Evolutionary conservation across 2,329 filamentous ascomycete species (phyloP), one percentile per base, ranked within the genome.

Genomic region (Ascochyta fabae): DNA sequence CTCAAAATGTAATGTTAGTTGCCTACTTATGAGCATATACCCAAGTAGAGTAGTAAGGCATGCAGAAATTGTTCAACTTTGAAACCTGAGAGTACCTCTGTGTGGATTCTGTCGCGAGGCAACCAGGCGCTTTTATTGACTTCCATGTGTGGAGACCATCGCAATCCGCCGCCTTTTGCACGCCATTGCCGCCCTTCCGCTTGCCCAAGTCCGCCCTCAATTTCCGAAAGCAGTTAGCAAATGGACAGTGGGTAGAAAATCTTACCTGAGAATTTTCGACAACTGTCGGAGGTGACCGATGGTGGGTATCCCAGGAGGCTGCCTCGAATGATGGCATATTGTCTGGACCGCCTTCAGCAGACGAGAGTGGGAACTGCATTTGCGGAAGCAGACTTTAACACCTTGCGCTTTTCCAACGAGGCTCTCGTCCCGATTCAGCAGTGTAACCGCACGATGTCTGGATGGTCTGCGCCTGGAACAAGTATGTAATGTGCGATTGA

Each of bases 1-100:
- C 35, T 31, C 36, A 52, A 57, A 52, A 52, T 56, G 48, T 57
- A 52, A 52, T 52, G 53, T 52, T 57, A 57, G 53, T 52, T 48
- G 34, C 36, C 39, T 36, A 46, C 40, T 29, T 34, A 57, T 48
- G 53, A 57, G 53, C 48, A 39, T 57, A 57, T 57, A 57, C 53
- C 53, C 53, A 44, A 42, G 26, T 56, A 47, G 31, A 47, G 47
- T 42, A 51, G 53, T 51, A 31, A 23, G 36, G 23, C 29, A 42
- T 39, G 53, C 46, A 56, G 42, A 33, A 47, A 51, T 48, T n/a
- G 19, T 51, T 50, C 36, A 36, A 47, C 38, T 47, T 43, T 13
- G 41, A 23, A 42, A 16, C 4, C 24, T 3, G 19, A 38, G 6
- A 38, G 6, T 39, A 16, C 13, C 3, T 23, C 6, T 23, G 29